phyloP scores from a whole-genome alignment of 2,329 filamentous ascomycete species.

The Dactylellina cionopaga region DNA sequence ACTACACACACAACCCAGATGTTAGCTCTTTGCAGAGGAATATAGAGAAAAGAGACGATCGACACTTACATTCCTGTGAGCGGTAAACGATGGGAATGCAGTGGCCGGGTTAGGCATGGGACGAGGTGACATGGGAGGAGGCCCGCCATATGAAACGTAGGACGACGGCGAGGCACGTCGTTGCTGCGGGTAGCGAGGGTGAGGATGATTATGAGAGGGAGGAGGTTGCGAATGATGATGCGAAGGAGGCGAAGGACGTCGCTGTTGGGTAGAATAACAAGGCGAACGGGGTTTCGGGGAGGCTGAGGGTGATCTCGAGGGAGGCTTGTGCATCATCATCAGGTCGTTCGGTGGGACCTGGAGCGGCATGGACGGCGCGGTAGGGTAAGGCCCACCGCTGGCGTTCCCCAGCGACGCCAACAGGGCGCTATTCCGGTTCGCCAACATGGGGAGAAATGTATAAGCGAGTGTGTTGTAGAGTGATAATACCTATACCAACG shows the following conservation, averaged over 20 bases:
- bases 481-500: too few relatives aligned
- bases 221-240: background rate
- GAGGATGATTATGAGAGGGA: background rate
- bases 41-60: background rate
- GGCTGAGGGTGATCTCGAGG: slow-evolving; percentile 24
- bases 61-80: slow-evolving; percentile 34
- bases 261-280: slow-evolving; percentile 22
- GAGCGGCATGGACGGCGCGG: slow-evolving; percentile 25
- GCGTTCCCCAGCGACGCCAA: slow-evolving; percentile 30
- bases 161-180: slow-evolving; percentile 36
- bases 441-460: too few relatives aligned
- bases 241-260: slow-evolving; percentile 26
- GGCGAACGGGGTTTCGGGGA: slow-evolving; percentile 42
- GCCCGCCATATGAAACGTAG: slow-evolving; percentile 9
- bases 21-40: background rate
- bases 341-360: slow-evolving; percentile 24
- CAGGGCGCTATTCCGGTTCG: slow-evolving; percentile 21
- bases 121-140: slow-evolving; percentile 21
- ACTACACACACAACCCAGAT: slow-evolving; percentile 9
- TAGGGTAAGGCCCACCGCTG: slow-evolving; percentile 33
- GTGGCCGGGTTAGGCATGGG: slow-evolving; percentile 41
- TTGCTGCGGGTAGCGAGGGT: slow-evolving; percentile 1
- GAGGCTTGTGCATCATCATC: slow-evolving; percentile 1
- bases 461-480: too few relatives aligned
- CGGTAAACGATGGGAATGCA: slow-evolving; percentile 44